phyloP scores from a whole-genome alignment of 192 early-diverging fungal species.

The Entomortierella parvispora region DNA sequence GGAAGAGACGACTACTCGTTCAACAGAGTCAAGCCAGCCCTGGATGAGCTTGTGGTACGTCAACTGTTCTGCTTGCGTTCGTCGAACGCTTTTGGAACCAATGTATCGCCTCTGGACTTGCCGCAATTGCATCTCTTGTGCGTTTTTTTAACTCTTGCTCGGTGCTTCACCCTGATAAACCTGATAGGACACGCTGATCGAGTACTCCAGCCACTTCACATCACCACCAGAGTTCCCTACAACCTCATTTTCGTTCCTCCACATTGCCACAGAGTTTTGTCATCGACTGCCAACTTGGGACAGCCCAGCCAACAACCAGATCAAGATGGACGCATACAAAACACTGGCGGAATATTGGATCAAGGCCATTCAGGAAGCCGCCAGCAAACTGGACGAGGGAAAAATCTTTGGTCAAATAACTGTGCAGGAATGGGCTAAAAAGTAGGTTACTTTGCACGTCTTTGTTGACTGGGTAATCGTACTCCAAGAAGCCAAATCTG shows the following conservation, averaged over 20 bases:
- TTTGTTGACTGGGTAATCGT: too few relatives aligned
- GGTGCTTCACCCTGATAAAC: neutral
- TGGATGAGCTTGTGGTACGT: constrained; percentile 75
- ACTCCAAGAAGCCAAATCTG: too few relatives aligned
- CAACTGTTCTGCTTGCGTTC: neutral
- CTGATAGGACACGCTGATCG: constrained; percentile 68
- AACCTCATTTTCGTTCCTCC: constrained; percentile 82
- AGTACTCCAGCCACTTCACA: constrained; percentile 82
- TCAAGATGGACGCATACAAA: constrained; percentile 71
- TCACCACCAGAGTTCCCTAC: constrained; percentile 84
- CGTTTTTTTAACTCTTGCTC: constrained; percentile 26
- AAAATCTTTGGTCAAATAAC: constrained; percentile 83
- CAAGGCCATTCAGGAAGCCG: constrained; percentile 77
- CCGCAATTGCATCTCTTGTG: too few relatives aligned
- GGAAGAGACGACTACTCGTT: constrained; percentile 88
- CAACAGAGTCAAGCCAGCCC: constrained; percentile 80
- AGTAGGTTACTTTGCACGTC: constrained; percentile 55
- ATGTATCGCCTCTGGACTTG: too few relatives aligned
- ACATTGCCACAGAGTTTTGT: constrained; percentile 76
- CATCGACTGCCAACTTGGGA: constrained; percentile 88
- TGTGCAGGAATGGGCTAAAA: constrained; percentile 87
- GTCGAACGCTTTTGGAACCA: too few relatives aligned
- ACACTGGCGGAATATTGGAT: constrained; percentile 81
- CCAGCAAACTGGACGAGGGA: constrained; percentile 76
- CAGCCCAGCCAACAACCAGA: constrained; percentile 72